Evolutionary conservation across 345 rosid species (phyloP), one percentile per base, ranked within the genome.

Genomic region (Syzygium aqueum): DNA sequence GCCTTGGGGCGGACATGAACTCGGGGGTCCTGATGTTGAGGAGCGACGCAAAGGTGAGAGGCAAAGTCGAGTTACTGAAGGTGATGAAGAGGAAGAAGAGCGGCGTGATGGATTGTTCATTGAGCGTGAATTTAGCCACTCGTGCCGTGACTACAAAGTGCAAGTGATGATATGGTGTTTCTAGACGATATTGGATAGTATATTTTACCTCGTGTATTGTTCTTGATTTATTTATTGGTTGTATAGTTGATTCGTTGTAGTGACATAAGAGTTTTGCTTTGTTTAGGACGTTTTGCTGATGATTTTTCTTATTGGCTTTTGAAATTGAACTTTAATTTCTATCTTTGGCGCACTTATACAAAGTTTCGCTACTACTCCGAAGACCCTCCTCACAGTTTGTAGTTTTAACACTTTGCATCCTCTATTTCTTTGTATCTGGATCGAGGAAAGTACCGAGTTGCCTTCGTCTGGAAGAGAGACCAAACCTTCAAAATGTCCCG

Each of bases 21-120:
- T 30, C 65, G 37, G 84, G 82, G 37, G 61, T 84, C 51, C 14
- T 61, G 88, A 87, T 43, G 51, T 22, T 87, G 65, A 7, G 53
- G 33, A 19, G 86, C 25, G 17, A 16, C 9, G 83, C 51, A 50
- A 84, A 84, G 86, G 28, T 87, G 84, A 84, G 61, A 4, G 88
- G 88, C 30, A 51, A 84, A 53, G 86, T 87, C 52, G 40, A 84
- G 57, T 23, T 87, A 84, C 23, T 87, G 84, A 84, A 65, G 86
- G 13, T 87, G 43, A 54, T 87, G 30, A 87, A 23, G 86, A 84
- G 63, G 88, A 87, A 52, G 51, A 84, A 30, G 82, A 37, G 83
- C 37, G 63, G 83, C n/a, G 49, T 84, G 46, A 84, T 87, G 88
- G 53, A 84, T 50, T 87, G 88, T 49, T 61, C 86, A 11, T 46